These are phyloP conservation scores for Hordeum marinum DNA, from an alignment of 176 grass and related monocot genomes.

Conservation along the genomic window DNA sequence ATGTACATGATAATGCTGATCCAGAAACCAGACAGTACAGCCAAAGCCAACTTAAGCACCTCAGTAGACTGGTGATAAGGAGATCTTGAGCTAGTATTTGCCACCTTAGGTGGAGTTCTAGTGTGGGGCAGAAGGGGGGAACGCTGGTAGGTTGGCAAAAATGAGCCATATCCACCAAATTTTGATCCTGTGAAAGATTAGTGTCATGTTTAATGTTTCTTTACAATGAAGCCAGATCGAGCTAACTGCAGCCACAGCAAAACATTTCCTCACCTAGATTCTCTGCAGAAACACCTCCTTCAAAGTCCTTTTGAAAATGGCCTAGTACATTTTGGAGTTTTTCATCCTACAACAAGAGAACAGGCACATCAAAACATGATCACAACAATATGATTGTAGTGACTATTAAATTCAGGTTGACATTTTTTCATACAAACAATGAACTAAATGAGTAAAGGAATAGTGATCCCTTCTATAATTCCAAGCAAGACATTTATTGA, in stretches of 20 bases:
- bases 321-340: conserved; percentile 77
- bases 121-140: conserved; percentile 66
- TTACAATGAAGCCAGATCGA: conserved; percentile 19
- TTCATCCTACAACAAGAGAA: conserved; percentile 63
- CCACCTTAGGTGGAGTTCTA: conserved; percentile 55
- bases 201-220: conserved; percentile 24
- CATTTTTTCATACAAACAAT: neutral
- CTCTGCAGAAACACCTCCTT: conserved; percentile 81
- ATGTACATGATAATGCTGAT: conserved; percentile 27
- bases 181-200: conserved; percentile 69
- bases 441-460: neutral
- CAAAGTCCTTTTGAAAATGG: conserved; percentile 94
- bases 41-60: conserved; percentile 53
- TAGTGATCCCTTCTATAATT: neutral
- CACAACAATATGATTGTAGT: neutral
- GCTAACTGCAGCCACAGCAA: conserved; percentile 3
- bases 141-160: conserved; percentile 81
- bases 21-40: conserved; percentile 18
- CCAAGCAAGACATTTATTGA: neutral
- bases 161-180: conserved; percentile 97
- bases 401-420: neutral
- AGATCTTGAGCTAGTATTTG: conserved; percentile 53
- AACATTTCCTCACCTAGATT: conserved; percentile 72
- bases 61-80: conserved; percentile 54
- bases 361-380: conserved; percentile 1